These are phyloP conservation scores for Daldinia sp. DNA, from an alignment of 2,329 filamentous ascomycete genomes.

Conservation along the genomic window DNA sequence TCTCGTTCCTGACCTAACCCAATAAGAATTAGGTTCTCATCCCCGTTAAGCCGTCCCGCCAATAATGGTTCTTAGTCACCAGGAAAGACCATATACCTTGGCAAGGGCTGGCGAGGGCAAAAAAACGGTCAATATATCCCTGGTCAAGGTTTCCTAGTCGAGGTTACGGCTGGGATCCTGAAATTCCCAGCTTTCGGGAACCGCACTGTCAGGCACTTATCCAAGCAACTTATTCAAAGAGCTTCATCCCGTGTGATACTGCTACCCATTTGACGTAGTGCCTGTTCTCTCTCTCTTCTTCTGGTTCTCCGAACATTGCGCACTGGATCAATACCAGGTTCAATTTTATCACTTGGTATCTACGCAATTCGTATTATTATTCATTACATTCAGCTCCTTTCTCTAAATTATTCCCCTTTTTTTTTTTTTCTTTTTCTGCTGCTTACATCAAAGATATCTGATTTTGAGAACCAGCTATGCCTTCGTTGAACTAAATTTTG, in stretches of 20 bases:
- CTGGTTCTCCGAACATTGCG: constrained; percentile 29
- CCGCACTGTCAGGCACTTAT: constrained; percentile 21
- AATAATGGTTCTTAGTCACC: constrained; percentile 15
- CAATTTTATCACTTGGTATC: constrained; percentile 25
- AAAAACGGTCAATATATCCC: constrained; percentile 22
- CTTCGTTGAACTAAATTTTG: constrained; percentile 9
- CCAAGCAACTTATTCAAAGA: constrained; percentile 3
- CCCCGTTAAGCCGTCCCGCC: constrained; percentile 12
- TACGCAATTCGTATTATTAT: constrained; percentile 11
- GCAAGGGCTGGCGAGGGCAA: constrained; percentile 9
- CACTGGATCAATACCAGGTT: constrained; percentile 29
- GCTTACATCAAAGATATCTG: constrained; percentile 7
- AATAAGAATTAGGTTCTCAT: constrained; percentile 10
- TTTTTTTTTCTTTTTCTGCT: background rate
- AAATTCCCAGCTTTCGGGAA: constrained; percentile 39
- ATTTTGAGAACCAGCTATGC: constrained; percentile 18
- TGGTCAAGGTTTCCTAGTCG: constrained; percentile 15
- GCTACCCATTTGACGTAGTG: background rate
- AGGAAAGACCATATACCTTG: constrained; percentile 3
- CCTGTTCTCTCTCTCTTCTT: constrained; percentile 18
- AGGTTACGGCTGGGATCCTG: constrained; percentile 21
- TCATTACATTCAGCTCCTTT: constrained; percentile 15
- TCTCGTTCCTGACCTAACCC: constrained; percentile 21
- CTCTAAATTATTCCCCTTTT: constrained; percentile 6
- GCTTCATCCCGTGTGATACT: constrained; percentile 8